Evolutionary conservation across 164 flowering plant species (phyloP), one percentile per base, ranked within the genome.

Genomic region (Macadamia integrifolia): DNA sequence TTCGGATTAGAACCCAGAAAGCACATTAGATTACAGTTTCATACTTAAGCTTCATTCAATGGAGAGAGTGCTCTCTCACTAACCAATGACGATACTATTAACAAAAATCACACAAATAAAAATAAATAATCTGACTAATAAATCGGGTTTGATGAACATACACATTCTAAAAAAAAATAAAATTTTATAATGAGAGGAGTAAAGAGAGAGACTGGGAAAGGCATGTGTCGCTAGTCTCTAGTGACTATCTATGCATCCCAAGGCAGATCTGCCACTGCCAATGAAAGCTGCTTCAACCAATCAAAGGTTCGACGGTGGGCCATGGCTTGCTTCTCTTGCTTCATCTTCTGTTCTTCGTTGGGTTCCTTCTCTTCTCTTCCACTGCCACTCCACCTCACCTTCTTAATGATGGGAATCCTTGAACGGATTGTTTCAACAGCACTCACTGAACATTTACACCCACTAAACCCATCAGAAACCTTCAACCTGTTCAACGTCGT

Each of bases 221-320:
- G 23, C 23, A 23, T 23, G 29, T 53, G 52, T 15, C 13, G 9
- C 12, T 3, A 32, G 42, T 49, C 35, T 62, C 23, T 0, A 23
- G 23, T 23, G 23, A 23, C 23, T 23, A 23, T 23, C 23, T 53
- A 58, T 43, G 50, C 59, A 52, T 79, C 71, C 18, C 62, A 67
- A 1, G 71, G 71, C 13, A 62, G 69, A 55, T 55, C 78, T 65
- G 77, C 76, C 70, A 80, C 78, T 65, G 77, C 76, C 70, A 80
- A 78, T 61, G 90, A 80, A 66, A 88, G 92, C 77, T 88, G 85
- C 79, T 79, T 88, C 69, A 91, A 64, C 97, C 97, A 91, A 68
- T 91, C 93, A 80, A 77, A 84, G 59, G 94, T 88, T 42, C 97
- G 71, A 61, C 80, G 84, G 66, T 80, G 82, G 65, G 86, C 78